Base-by-base conservation (phyloP, 1,284 basidiomycete genomes). In the Fomitopsis pinicola region DNA sequence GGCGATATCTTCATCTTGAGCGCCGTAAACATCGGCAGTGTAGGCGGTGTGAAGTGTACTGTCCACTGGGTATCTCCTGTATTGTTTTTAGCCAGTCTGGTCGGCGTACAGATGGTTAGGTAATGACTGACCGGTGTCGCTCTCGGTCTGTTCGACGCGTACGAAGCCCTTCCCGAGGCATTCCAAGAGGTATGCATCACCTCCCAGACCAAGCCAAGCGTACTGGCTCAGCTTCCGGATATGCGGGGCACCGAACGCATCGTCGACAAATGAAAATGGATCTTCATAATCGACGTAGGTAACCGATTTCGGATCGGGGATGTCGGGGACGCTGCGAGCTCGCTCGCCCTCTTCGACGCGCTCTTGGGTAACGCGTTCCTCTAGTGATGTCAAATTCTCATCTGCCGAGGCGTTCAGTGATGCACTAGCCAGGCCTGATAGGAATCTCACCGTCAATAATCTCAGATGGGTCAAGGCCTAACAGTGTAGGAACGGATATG, bases 171-270 rank as follows among this genome's bases (percentile, higher is more conserved):
- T 83, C 4, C 86, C 87, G 19, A 95, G 73, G 61, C 92, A 86
- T 65, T 95, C 91, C 0, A 98, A 79, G 9, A 97, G 82, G 71
- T 91, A 94, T 7, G 84, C 74, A 26, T 87, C 81, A 3, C 79
- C 79, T 0, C 95, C 94, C 67, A 92, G 95, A 9, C 87, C 85
- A 4, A 97, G 90, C 96, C 95, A 95, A 0, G 88, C 83, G 66
- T 84, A 73, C 48, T 68, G 68, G 66, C 84, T 86, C 59, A 88
- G 58, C 55, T 73, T 73, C 6, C 71, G 65, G 30, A 89, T 76
- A 63, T 88, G 80, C 44, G 85, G 80, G 56, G 82, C 68, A 28
- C 87, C 82, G 33, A 81, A 80, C 45, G 79, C 75, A 62, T 80
- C 75, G 45, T 82, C 77, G 1, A 84, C 75, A 59, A 91, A 77